These are phyloP conservation scores for Cryptomeria japonica DNA, from an alignment of 75 land plant species.

Conservation along the genomic window DNA sequence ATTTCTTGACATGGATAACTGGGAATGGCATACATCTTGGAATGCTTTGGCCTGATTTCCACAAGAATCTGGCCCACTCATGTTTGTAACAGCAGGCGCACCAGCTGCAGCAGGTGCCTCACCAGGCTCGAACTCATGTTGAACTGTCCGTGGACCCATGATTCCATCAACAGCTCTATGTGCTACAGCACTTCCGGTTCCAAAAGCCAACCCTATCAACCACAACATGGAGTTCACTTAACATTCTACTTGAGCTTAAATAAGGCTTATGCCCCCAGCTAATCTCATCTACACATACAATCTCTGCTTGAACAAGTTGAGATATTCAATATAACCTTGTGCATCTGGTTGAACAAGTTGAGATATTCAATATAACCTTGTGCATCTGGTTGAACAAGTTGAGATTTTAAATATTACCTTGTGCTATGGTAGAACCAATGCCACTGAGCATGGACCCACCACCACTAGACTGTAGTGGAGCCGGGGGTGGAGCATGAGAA, in stretches of 20 bases:
- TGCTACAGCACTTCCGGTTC: conserved; percentile 93
- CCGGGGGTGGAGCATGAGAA: conserved; percentile 72
- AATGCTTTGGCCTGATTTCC: conserved; percentile 72
- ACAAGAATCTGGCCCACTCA: conserved; percentile 62
- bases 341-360: conserved; percentile 88
- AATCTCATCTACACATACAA: neutral
- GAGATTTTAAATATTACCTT: conserved; percentile 38
- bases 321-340: conserved; percentile 44
- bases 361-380: conserved; percentile 48
- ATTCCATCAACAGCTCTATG: conserved; percentile 93
- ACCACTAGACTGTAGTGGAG: conserved; percentile 41
- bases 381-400: conserved; percentile 20
- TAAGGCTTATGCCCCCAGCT: neutral
- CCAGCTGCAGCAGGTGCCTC: conserved; percentile 38
- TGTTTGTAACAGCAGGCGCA: conserved; percentile 11
- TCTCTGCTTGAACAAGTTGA: neutral
- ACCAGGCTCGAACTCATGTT: conserved; percentile 65
- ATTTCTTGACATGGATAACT: neutral
- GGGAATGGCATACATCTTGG: conserved; percentile 60
- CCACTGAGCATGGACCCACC: conserved; percentile 80
- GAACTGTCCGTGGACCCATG: conserved; percentile 85
- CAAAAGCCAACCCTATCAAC: conserved; percentile 84
- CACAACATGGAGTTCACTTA: neutral
- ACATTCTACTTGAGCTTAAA: neutral
- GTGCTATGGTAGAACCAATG: conserved; percentile 85